Base-by-base conservation (phyloP, 139 green algal genomes). In the Haematococcus sp. region DNA sequence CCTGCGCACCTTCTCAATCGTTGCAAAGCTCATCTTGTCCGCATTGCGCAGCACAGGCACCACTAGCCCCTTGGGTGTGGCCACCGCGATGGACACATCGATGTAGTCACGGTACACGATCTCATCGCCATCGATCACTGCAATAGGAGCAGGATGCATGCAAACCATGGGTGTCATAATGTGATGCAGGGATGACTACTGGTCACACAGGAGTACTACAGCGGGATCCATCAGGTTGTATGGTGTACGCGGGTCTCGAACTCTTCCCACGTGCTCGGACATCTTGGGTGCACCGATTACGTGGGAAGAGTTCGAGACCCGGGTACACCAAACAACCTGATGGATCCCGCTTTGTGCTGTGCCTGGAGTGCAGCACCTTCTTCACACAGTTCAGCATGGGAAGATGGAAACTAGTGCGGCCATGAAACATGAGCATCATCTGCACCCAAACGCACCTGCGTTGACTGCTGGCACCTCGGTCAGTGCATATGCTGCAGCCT, bases 121-220 rank as follows among this genome's bases (percentile, higher is more conserved):
- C 66, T 98, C 93, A 52, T 97, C 89, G 40, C 88, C 91, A 56
- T 99, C 94, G 59, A 99, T 99, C 13, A 98, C 92, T 3, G 85
- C 94, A 75, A 97, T 98, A 60, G 11, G 15, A 4, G 7, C 20
- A 60, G 4, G 20, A n/a, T 27, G 52, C 52, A 60, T 60, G 52
- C 7, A 49, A 49, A n/a, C n/a, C n/a, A n/a, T n/a, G n/a, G n/a
- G n/a, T n/a, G n/a, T n/a, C n/a, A n/a, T n/a, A n/a, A n/a, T n/a
- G n/a, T 54, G 44, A 23, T 54, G 16, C 13, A 16, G 44, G 13
- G 44, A 54, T 13, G 44, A 23, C 13, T 54, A 16, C 13, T 13
- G 44, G 44, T 54, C 44, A 54, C 44, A 54, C n/a, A n/a, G n/a
- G n/a, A n/a, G n/a, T n/a, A n/a, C n/a, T n/a, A n/a, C 72, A 77